Conservation (phyloP, 352 stramenopile species). For the Globisporangium irregulare region DNA sequence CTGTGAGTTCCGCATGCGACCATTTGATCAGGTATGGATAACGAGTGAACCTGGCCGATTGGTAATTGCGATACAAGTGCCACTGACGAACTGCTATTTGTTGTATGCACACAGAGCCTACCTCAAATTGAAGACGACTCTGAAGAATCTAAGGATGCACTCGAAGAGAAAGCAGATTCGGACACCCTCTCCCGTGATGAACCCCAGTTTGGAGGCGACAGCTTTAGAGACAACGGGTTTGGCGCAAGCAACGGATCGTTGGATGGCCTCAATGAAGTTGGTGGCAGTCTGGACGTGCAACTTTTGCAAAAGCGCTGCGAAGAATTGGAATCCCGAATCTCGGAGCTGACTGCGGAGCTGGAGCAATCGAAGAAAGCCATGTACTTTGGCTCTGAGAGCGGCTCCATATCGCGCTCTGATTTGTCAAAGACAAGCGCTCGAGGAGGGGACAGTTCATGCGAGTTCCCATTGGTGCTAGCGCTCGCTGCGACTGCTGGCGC, state of each 20-base stretch:
- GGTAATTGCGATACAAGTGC: background rate
- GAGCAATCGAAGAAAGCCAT: constrained; percentile 69
- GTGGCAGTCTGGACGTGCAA: constrained; percentile 39
- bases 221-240: constrained; percentile 18
- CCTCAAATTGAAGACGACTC: constrained; percentile 58
- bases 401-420: constrained; percentile 63
- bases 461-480: constrained; percentile 80
- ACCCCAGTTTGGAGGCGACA: constrained; percentile 17
- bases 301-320: constrained; percentile 63
- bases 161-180: constrained; percentile 30
- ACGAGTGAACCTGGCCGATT: too few relatives aligned
- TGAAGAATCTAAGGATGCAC: constrained; percentile 22
- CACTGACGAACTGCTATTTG: background rate
- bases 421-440: constrained; percentile 64
- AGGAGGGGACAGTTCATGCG: constrained; percentile 68
- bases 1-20: constrained; percentile 85
- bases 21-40: constrained; percentile 61
- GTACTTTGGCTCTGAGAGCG: constrained; percentile 71
- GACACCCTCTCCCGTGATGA: constrained; percentile 9
- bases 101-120: constrained; percentile 34
- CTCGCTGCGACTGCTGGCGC: constrained; percentile 68
- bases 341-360: constrained; percentile 61
- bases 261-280: constrained; percentile 16
- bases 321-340: constrained; percentile 62
- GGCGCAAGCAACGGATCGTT: constrained; percentile 26